Evolutionary conservation across 2,329 filamentous ascomycete genomes (phyloP).

Genomic region (Pyrenophora tritici-repentis): DNA sequence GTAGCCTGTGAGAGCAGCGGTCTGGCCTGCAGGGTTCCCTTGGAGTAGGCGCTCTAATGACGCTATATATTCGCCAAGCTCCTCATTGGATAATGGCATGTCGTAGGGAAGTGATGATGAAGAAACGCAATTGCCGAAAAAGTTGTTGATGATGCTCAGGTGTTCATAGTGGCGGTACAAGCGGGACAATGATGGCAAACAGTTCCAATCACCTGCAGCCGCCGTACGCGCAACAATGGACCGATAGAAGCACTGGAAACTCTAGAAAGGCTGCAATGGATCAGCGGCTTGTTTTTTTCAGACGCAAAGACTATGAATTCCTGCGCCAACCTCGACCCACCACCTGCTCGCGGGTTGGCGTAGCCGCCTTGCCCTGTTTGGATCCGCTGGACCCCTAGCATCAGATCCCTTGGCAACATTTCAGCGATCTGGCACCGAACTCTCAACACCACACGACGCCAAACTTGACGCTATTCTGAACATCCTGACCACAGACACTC

Average conservation of each 20-base stretch:
- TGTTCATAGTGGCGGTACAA: conserved; percentile 12
- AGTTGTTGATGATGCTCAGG: conserved; percentile 13
- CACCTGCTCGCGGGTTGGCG: conserved; percentile 4
- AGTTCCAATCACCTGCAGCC: conserved; percentile 1
- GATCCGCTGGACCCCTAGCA: conserved; percentile 24
- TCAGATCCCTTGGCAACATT: conserved; percentile 33
- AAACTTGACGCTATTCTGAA: conserved; percentile 9
- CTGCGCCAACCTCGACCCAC: conserved; percentile 15
- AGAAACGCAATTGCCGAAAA: conserved; percentile 8
- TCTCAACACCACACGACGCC: conserved; percentile 23
- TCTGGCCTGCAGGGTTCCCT: conserved; percentile 19
- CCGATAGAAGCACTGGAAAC: neutral
- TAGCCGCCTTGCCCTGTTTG: conserved; percentile 15
- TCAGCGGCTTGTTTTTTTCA: conserved; percentile 15
- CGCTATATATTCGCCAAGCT: conserved; percentile 22
- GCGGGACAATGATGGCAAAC: conserved; percentile 6
- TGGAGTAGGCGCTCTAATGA: conserved; percentile 25
- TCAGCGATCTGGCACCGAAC: conserved; percentile 35
- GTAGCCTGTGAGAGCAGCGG: conserved; percentile 21
- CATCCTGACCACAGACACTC: conserved; percentile 30
- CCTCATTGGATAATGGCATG: conserved; percentile 25
- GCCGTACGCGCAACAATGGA: conserved; percentile 2
- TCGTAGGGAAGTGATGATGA: conserved; percentile 9
- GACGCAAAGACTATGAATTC: conserved; percentile 11
- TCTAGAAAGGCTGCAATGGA: conserved; percentile 11